phyloP scores from a whole-genome alignment of 192 early-diverging fungal species.

The Coemansia sp. region DNA sequence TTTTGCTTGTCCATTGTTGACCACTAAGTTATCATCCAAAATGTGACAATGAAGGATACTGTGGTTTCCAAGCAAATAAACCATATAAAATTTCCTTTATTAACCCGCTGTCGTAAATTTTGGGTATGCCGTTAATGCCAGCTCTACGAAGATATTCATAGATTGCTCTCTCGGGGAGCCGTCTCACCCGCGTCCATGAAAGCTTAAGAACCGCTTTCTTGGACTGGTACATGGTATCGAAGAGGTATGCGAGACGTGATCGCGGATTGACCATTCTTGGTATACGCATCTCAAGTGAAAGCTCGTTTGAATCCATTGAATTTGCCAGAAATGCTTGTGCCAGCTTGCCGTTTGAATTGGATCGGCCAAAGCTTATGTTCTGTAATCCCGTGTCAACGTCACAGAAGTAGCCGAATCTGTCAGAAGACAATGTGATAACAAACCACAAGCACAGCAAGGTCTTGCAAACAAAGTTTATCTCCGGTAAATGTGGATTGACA shows the following conservation, averaged over 20 bases:
- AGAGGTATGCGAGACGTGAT: not conserved
- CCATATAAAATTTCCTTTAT: not conserved
- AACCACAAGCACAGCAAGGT: not conserved
- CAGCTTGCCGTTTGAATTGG: too few species aligned
- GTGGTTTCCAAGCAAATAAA: not conserved
- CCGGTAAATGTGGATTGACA: not conserved
- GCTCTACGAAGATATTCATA: not conserved
- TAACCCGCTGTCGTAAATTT: not conserved
- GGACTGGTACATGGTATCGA: not conserved
- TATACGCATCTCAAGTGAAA: not conserved
- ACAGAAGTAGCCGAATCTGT: not conserved
- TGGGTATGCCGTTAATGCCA: not conserved
- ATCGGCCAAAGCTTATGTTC: not conserved
- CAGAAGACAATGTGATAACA: not conserved
- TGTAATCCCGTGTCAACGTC: not conserved
- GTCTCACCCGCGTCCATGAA: not conserved
- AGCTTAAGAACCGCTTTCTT: not conserved
- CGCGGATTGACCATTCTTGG: not conserved
- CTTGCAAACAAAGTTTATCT: not conserved
- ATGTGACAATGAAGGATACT: slow-evolving; percentile 8
- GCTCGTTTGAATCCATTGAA: not conserved
- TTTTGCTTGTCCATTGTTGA: not conserved
- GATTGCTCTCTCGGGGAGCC: not conserved
- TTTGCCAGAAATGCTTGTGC: too few species aligned
- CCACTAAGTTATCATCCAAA: slow-evolving; percentile 11